Percentiles rank a stretch among this genome's conserved stretches.
phyloP scores from a whole-genome alignment of 2,329 filamentous ascomycete genomes.

The Hyphodiscus sp. region DNA sequence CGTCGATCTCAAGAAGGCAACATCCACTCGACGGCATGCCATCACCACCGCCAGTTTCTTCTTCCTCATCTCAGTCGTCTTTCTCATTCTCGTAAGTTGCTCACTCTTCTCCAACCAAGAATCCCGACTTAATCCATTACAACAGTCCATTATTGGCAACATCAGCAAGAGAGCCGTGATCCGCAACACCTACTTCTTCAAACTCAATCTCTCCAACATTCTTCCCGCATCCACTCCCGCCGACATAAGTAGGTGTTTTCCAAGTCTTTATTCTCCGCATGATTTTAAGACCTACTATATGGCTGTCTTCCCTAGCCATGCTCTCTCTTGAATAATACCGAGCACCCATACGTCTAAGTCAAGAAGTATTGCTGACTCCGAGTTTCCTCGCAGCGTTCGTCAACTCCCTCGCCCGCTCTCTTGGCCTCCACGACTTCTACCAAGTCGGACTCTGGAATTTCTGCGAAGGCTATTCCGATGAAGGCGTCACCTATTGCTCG shows the following conservation, averaged over 20 bases:
- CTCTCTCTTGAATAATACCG: too few relatives aligned
- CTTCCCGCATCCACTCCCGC: constrained; percentile 22
- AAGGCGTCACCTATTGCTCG: constrained; percentile 73
- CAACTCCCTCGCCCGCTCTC: constrained; percentile 78
- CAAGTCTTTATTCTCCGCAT: too few relatives aligned
- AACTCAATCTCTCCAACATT: constrained; percentile 75
- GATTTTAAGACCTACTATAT: too few relatives aligned
- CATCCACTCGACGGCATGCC: constrained; percentile 44
- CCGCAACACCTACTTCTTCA: constrained; percentile 73
- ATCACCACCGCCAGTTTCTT: constrained; percentile 59
- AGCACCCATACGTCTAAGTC: too few relatives aligned
- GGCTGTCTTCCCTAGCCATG: too few relatives aligned
- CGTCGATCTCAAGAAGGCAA: constrained; percentile 39
- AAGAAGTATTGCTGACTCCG: too few relatives aligned
- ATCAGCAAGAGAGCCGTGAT: constrained; percentile 57
- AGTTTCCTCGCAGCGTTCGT: constrained; percentile 59
- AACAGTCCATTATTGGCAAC: constrained; percentile 63
- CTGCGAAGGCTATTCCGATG: constrained; percentile 75
- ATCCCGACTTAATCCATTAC: neutral
- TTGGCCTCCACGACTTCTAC: constrained; percentile 92
- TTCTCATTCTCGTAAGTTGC: constrained; percentile 63
- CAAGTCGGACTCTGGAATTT: constrained; percentile 88
- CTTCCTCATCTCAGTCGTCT: constrained; percentile 69
- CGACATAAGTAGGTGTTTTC: constrained; percentile 1
- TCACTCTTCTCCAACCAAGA: neutral